These are phyloP conservation scores for Syzygium jambos DNA, from an alignment of 345 rosid species.

Conservation along the genomic window DNA sequence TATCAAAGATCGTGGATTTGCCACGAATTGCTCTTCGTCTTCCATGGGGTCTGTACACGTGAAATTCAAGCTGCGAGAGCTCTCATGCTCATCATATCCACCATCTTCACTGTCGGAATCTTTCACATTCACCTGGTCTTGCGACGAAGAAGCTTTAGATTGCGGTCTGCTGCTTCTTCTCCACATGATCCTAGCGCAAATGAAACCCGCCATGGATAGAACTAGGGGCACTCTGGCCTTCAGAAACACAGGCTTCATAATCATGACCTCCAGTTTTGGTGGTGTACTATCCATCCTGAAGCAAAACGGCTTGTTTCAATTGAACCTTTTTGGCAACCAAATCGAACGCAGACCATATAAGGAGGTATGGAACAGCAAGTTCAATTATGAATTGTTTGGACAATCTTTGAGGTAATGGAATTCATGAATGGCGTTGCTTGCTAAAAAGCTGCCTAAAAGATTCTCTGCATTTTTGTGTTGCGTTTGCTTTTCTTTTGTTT, in stretches of 20 bases:
- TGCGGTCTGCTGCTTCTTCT: slow-evolving; percentile 6
- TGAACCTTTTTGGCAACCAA: not conserved
- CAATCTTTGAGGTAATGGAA: not conserved
- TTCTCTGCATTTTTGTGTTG: slow-evolving; percentile 1
- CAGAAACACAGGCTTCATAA: slow-evolving; percentile 46
- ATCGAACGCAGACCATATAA: not conserved
- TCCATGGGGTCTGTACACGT: slow-evolving; percentile 3
- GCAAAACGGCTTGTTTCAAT: not conserved
- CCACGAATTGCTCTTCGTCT: slow-evolving; percentile 5
- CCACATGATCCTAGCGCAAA: slow-evolving; percentile 34
- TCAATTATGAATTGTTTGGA: not conserved
- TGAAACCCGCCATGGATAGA: slow-evolving; percentile 55
- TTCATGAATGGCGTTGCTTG: not conserved
- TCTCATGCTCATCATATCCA: not conserved
- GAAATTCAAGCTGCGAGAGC: not conserved
- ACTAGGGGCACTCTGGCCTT: slow-evolving; percentile 58
- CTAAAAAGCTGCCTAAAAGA: not conserved
- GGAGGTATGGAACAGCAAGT: not conserved
- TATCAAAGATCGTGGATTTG: not conserved
- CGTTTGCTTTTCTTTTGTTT: slow-evolving; percentile 20
- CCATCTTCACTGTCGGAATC: not conserved
- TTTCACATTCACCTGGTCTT: not conserved
- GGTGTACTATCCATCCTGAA: slow-evolving; percentile 5
- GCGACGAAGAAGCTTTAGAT: not conserved
- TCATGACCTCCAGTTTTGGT: slow-evolving; percentile 15